Base-by-base conservation (phyloP, 1,284 basidiomycete species). In the Trametes hirsuta region DNA sequence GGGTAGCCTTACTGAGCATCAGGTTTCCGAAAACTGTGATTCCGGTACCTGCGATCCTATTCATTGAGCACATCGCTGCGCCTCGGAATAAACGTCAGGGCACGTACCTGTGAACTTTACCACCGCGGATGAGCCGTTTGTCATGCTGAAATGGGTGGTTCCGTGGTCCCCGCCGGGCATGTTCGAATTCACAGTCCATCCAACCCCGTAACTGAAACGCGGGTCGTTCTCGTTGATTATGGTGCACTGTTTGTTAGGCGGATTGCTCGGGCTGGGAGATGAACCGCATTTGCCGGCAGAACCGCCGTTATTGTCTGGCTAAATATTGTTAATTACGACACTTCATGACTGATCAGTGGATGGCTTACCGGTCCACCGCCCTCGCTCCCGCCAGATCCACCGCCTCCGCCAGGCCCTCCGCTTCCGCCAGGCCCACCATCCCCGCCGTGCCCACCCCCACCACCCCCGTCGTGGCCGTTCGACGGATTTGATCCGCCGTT, bases 1-100 rank as follows among this genome's bases (percentile, higher is more conserved):
- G 6, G 21, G 36, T 54, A n/a, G 30, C 21, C 55, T 77, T 78
- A 61, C 77, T 79, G 14, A 66, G 61, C 15, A 77, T 76, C 11
- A 81, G 74, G 15, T 75, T 77, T 1, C 81, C 80, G 52, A 78
- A 76, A 6, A 81, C 76, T 4, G 74, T 67, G 21, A 82, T 75
- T n/a, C 71, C 75, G 24, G 74, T 78, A 18, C 79, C 80, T 82
- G 34, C 12, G 10, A 6, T 18, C 6, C 30, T 21, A 14, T 24
- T n/a, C 5, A 18, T 30, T 34, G 4, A 40, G 36, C 18, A 18
- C 18, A 18, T 18, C 18, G 18, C 18, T 18, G 18, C 18, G 18
- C 18, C 18, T 18, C 6, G 10, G 18, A 2, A 6, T 11, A 24
- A 15, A 4, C 11, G 2, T 3, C 1, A 8, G 18, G 9, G 12